Conservation (phyloP, 257 asterid species). For the Prunella vulgaris region DNA sequence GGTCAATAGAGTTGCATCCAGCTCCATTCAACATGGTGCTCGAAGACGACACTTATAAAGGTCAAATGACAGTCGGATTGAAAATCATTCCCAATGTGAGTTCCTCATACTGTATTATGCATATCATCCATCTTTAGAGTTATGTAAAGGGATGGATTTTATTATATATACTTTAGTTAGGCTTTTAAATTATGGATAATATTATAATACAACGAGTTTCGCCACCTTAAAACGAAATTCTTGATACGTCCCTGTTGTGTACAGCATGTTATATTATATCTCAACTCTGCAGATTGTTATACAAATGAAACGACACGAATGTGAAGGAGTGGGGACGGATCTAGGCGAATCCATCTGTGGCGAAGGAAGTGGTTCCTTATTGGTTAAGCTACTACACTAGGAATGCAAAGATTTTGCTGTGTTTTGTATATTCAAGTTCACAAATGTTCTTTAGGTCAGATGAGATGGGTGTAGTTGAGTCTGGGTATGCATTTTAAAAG, state of each 20-base stretch:
- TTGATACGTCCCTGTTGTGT: background rate
- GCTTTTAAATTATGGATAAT: no score
- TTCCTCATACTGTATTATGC: background rate
- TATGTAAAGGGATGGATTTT: background rate
- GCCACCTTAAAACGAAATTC: no score
- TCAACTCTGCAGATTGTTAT: slow-evolving; percentile 20
- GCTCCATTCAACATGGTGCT: slow-evolving; percentile 63
- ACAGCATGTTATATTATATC: background rate
- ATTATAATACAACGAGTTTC: no score
- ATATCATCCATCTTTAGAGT: background rate
- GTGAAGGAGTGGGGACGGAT: slow-evolving; percentile 21
- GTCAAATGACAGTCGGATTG: slow-evolving; percentile 60
- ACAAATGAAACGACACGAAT: slow-evolving; percentile 22
- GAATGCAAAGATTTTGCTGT: background rate
- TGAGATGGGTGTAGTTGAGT: background rate
- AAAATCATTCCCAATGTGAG: slow-evolving; percentile 45
- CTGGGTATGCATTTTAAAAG: background rate
- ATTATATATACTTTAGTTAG: no score
- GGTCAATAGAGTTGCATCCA: slow-evolving; percentile 44
- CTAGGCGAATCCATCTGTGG: slow-evolving; percentile 39
- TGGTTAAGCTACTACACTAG: background rate
- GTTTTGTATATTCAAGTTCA: background rate
- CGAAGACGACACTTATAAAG: slow-evolving; percentile 64
- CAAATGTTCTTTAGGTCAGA: background rate
- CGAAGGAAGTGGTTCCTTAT: slow-evolving; percentile 19